Evolutionary conservation across 2,329 filamentous ascomycete species (phyloP), one percentile per base, ranked within the genome.

Genomic region (Huntiella bhutanensis): DNA sequence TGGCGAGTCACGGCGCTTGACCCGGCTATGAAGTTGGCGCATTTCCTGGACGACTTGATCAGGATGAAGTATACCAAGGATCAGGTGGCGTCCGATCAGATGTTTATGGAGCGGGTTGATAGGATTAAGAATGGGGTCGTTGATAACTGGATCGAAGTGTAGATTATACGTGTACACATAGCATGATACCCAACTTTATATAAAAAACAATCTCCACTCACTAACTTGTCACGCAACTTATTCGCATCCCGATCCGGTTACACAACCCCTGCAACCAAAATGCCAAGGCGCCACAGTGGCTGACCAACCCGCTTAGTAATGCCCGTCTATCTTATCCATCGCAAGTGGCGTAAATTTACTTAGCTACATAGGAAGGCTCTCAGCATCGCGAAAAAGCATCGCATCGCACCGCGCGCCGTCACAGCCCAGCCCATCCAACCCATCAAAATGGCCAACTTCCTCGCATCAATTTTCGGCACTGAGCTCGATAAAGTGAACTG

Each of bases 401-500:
- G 19, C 43, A 17, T 33, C 12, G 7, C n/a, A 16, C 38, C 16
- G 11, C 7, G n/a, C 19, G 1, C 8, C 16, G 11, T 5, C 37
- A 36, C 45, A 35, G 51, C n/a, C 13, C 35, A 43, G n/a, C 17
- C 33, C 11, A 28, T n/a, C 22, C 28, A 16, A 15, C 22, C 46
- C 40, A 22, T 51, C 55, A 64, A 44, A 49, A 94, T 94, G 87
- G 87, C 87, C 59, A 95, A 95, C 71, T 96, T 95, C 63, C 82
- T 98, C 63, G 91, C 91, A 58, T 94, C 86, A 61, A 98, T 98
- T 68, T 98, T 98, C 72, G 91, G 91, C 59, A 98, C 91, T 28
- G 91, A 98, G 73, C 91, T 96, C 65, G 91, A 98, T 78, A 98
- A 88, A 62, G 87, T 95, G 70, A 95, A 96, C 75, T 95, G 91